phyloP scores from a whole-genome alignment of 139 green algal species.

The Micractinium conductrix region DNA sequence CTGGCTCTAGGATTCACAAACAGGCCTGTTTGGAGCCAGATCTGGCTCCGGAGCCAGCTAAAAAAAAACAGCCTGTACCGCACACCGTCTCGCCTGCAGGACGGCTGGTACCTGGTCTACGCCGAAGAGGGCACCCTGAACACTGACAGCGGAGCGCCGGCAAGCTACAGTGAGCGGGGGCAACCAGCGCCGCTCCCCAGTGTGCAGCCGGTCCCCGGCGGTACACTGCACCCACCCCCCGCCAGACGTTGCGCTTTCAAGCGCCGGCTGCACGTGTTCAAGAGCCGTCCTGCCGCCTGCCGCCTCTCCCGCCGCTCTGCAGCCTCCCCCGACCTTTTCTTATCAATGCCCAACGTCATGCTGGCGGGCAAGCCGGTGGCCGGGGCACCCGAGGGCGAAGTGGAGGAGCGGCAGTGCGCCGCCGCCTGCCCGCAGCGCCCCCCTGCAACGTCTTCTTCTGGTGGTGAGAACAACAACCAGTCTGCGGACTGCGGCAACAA shows the following conservation, averaged over 20 bases:
- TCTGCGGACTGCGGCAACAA: too few species aligned
- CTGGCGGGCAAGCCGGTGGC: constrained; percentile 1
- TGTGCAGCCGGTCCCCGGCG: not conserved
- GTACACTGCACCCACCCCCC: not conserved
- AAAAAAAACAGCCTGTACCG: too few species aligned
- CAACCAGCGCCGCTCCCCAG: not conserved
- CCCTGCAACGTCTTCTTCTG: not conserved
- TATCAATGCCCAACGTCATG: constrained; percentile 5
- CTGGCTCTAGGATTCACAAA: too few species aligned
- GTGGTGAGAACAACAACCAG: too few species aligned
- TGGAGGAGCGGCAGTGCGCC: constrained; percentile 5
- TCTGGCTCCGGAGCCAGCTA: too few species aligned
- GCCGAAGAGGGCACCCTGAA: not conserved
- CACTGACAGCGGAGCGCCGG: not conserved
- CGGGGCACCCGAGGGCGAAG: not conserved
- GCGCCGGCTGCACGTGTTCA: not conserved
- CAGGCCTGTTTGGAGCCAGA: too few species aligned
- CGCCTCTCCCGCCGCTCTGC: not conserved
- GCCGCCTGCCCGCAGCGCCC: not conserved
- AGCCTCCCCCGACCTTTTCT: not conserved
- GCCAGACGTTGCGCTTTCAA: too few species aligned
- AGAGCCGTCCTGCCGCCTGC: not conserved
- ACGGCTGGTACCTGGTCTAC: not conserved
- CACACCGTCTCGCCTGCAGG: not conserved
- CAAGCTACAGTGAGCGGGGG: not conserved